A percentile compares a stretch with the other conserved stretches of the same genome.
Evolutionary conservation across 78 protist genomes (phyloP).

Genomic region (Cavenderia fasciculata): DNA sequence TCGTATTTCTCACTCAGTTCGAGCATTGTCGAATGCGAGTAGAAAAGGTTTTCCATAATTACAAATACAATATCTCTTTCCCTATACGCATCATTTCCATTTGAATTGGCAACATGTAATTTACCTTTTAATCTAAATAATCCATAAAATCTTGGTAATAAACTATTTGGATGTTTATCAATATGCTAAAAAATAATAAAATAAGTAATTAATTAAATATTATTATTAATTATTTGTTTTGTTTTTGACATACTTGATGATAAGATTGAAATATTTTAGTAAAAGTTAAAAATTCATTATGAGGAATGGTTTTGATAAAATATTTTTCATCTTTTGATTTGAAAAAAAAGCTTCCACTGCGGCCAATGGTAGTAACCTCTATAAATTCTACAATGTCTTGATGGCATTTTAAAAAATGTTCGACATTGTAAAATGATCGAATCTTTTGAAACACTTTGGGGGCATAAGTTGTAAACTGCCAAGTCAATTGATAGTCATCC

Average conservation of each 20-base stretch:
- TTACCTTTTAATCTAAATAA: conserved; percentile 67
- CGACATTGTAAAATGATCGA: not conserved
- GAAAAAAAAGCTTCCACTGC: conserved; percentile 82
- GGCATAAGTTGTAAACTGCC: conserved; percentile 23
- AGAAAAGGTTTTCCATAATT: conserved; percentile 79
- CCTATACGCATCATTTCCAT: not conserved
- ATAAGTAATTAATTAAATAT: not conserved
- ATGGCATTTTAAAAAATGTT: not conserved
- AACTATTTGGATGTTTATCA: conserved; percentile 20
- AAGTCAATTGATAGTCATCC: conserved; percentile 2
- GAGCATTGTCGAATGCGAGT: conserved; percentile 8
- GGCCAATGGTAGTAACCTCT: conserved; percentile 74
- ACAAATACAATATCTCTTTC: conserved; percentile 57
- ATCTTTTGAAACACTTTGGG: conserved; percentile 28
- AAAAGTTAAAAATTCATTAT: conserved; percentile 59
- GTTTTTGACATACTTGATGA: not conserved
- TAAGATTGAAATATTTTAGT: conserved; percentile 41
- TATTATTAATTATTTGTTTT: not conserved
- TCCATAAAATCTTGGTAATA: conserved; percentile 70
- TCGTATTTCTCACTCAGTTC: conserved; percentile 66
- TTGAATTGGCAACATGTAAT: not conserved
- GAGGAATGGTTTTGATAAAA: conserved; percentile 72
- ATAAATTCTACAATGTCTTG: not conserved
- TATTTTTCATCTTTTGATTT: conserved; percentile 43
- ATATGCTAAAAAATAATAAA: not conserved